phyloP scores from a whole-genome alignment of 495 filamentous ascomycete species.

The Penicillium crystallinum region DNA sequence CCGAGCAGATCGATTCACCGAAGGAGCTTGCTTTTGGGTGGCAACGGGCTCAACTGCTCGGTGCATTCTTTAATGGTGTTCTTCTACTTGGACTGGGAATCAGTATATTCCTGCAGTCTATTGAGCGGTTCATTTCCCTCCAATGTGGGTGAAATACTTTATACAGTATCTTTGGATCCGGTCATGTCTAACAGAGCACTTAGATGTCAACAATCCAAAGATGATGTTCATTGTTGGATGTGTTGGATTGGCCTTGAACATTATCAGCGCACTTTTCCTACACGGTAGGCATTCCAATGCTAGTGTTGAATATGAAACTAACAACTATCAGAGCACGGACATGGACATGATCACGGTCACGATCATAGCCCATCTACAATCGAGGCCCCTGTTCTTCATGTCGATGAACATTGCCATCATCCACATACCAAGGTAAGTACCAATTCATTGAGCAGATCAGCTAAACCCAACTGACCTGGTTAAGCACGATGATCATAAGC shows the following conservation, averaged over 20 bases:
- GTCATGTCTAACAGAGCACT: background rate
- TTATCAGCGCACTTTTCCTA: conserved; percentile 70
- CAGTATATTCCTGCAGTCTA: conserved; percentile 86
- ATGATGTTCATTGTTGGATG: conserved; percentile 74
- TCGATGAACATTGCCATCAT: conserved; percentile 9
- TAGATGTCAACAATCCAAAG: conserved; percentile 64
- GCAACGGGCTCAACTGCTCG: conserved; percentile 83
- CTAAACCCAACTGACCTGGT: background rate
- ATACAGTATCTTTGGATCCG: conserved; percentile 4
- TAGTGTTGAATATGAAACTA: background rate
- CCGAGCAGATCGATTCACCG: conserved; percentile 26
- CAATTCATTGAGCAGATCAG: too few relatives aligned
- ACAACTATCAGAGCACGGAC: conserved; percentile 20
- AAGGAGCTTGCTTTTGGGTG: conserved; percentile 52
- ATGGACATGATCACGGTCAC: conserved; percentile 22
- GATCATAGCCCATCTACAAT: conserved; percentile 7
- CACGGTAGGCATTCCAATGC: conserved; percentile 47
- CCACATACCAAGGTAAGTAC: conserved; percentile 14
- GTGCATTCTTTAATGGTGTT: conserved; percentile 87
- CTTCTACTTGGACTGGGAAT: conserved; percentile 87
- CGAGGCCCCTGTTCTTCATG: conserved; percentile 7
- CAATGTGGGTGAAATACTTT: conserved; percentile 24
- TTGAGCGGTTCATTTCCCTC: conserved; percentile 66
- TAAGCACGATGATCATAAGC: conserved; percentile 25
- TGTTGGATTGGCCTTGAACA: conserved; percentile 70